Base-by-base conservation (phyloP, 2,329 filamentous ascomycete species). In the Dothistroma pini region DNA sequence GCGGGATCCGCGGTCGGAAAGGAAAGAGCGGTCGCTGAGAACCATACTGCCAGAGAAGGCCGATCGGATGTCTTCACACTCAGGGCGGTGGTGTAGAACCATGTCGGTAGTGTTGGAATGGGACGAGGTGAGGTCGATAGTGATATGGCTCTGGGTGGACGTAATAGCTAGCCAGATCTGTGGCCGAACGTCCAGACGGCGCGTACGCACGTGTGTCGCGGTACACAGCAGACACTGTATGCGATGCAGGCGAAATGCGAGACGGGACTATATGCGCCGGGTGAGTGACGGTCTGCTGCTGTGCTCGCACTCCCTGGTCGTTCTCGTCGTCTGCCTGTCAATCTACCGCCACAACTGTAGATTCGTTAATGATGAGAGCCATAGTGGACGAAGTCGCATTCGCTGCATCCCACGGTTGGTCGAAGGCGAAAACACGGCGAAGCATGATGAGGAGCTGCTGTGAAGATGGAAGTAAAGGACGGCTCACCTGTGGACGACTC, bases 61-160 rank as follows among this genome's bases (percentile, higher is more conserved):
- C 52, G 59, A 63, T 47, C 71, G 67, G 56, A 73, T 72, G 64
- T 73, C 61, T 38, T 67, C 62, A 54, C 71, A 54, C 54, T 72
- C 64, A 50, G 60, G 66, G 52, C 68, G 69, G 55, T 72, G 71
- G 62, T 71, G 71, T 50, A 72, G 70, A 31, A 61, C 58, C 66
- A 68, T 68, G 54, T n/a, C 50, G 54, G 51, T 53, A 59, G 51
- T 50, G 56, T 32, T 41, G 19, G 49, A 32, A 21, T 44, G 44
- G 48, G 48, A 56, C 50, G 49, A 55, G 58, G 54, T 54, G 51
- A 47, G 44, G 52, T 56, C 22, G 49, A 61, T 47, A 57, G 61
- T 59, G 31, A 59, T 54, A 58, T 59, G 48, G 19, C 19, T 25
- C n/a, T 22, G 19, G 35, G 10, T 47, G n/a, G 48, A 41, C 50